phyloP scores from a whole-genome alignment of 306 rosid genomes.

The Acacia acuminata region DNA sequence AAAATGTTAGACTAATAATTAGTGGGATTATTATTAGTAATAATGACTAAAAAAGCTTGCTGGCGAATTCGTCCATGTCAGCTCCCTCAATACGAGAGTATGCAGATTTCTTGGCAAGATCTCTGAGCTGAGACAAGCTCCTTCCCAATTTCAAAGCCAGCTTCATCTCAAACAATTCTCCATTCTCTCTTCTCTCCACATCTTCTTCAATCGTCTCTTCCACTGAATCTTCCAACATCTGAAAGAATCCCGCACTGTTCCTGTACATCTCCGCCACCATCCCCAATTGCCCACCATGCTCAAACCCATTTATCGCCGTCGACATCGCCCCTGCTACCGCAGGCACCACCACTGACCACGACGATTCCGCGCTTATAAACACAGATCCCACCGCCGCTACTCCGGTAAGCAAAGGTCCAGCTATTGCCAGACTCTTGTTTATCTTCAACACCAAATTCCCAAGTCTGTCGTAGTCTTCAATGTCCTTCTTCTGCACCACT shows the following conservation, averaged over 20 bases:
- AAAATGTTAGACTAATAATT: not conserved
- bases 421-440: slow-evolving; percentile 59
- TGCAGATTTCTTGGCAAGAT: slow-evolving; percentile 62
- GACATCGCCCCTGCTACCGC: slow-evolving; percentile 67
- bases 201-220: slow-evolving; percentile 51
- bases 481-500: slow-evolving; percentile 67
- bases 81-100: slow-evolving; percentile 52
- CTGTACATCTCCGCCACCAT: slow-evolving; percentile 84
- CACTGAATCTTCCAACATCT: slow-evolving; percentile 49
- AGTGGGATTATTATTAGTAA: not conserved
- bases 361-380: slow-evolving; percentile 48
- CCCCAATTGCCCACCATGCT: slow-evolving; percentile 77
- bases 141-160: slow-evolving; percentile 77
- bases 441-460: slow-evolving; percentile 68
- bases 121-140: slow-evolving; percentile 62
- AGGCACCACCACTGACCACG: slow-evolving; percentile 35
- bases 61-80: slow-evolving; percentile 42
- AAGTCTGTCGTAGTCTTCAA: slow-evolving; percentile 70
- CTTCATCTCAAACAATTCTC: slow-evolving; percentile 63
- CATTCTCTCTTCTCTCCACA: slow-evolving; percentile 71
- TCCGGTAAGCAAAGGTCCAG: slow-evolving; percentile 75
- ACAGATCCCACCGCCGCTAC: slow-evolving; percentile 64
- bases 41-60: not conserved
- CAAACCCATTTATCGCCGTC: slow-evolving; percentile 48
- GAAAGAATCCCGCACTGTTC: slow-evolving; percentile 59